phyloP scores from a whole-genome alignment of 2,329 filamentous ascomycete genomes.

The Aspergillus chevalieri region DNA sequence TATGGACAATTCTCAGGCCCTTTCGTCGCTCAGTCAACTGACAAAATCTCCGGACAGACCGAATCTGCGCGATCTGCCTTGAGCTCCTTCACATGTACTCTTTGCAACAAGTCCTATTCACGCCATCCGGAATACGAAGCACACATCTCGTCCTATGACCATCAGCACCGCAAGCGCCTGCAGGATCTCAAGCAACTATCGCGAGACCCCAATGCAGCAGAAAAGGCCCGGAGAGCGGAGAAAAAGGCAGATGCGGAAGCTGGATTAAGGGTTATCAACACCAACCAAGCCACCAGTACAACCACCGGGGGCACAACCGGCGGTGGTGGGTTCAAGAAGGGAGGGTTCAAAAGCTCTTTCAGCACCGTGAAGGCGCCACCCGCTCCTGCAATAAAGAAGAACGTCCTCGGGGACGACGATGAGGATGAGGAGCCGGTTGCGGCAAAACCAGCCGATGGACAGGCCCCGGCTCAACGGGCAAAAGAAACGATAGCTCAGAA shows the following conservation, averaged over 20 bases:
- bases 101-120: slow-evolving; percentile 90
- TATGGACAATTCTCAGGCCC: slow-evolving; percentile 11
- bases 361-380: slow-evolving; percentile 44
- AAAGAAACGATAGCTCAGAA: slow-evolving; percentile 1
- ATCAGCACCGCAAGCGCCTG: slow-evolving; percentile 75
- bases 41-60: slow-evolving; percentile 32
- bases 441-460: slow-evolving; percentile 8
- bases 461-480: not conserved
- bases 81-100: slow-evolving; percentile 73
- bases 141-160: slow-evolving; percentile 89
- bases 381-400: slow-evolving; percentile 30
- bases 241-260: slow-evolving; percentile 39
- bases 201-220: slow-evolving; percentile 37
- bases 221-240: slow-evolving; percentile 38
- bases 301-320: slow-evolving; percentile 15
- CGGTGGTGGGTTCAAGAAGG: slow-evolving; percentile 62
- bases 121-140: slow-evolving; percentile 96
- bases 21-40: not conserved
- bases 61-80: slow-evolving; percentile 67
- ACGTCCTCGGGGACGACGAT: slow-evolving; percentile 39
- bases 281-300: slow-evolving; percentile 20
- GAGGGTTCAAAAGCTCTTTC: slow-evolving; percentile 75
- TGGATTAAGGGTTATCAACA: slow-evolving; percentile 32
- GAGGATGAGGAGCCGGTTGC: slow-evolving; percentile 29
- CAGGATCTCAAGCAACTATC: slow-evolving; percentile 44